Percentiles rank a stretch among this genome's conserved stretches.
Evolutionary conservation across 1,139 yeast genomes (phyloP).

Genomic region (Lizanozyma gosingica): DNA sequence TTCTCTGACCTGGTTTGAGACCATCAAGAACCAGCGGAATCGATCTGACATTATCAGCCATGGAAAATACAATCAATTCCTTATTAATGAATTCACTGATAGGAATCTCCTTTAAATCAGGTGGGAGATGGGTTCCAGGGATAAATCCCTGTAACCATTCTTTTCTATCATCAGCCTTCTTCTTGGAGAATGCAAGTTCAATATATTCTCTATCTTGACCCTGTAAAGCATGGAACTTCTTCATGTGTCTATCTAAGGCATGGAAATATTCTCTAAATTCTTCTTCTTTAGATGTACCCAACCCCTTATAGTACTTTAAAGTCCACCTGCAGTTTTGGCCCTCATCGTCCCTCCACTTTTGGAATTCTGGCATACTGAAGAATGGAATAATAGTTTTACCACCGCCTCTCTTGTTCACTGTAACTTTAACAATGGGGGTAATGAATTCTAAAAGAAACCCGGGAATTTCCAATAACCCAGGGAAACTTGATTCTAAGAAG

Average conservation of each 20-base stretch:
- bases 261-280: conserved; percentile 90
- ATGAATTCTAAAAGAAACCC: conserved; percentile 91
- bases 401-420: conserved; percentile 59
- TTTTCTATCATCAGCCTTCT: conserved; percentile 94
- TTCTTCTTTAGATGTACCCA: conserved; percentile 79
- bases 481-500: conserved; percentile 88
- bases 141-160: conserved; percentile 87
- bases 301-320: conserved; percentile 95
- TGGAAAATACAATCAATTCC: conserved; percentile 86
- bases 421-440: conserved; percentile 93
- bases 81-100: conserved; percentile 91
- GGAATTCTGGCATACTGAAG: conserved; percentile 95
- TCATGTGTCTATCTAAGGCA: conserved; percentile 78
- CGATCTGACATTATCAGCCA: conserved; percentile 95
- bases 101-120: conserved; percentile 69
- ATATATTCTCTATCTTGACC: conserved; percentile 74
- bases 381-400: conserved; percentile 54
- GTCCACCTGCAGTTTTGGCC: conserved; percentile 76
- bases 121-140: conserved; percentile 92
- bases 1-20: conserved; percentile 94
- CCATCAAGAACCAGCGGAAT: conserved; percentile 95
- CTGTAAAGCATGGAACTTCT: conserved; percentile 74
- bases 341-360: conserved; percentile 82
- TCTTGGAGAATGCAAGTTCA: conserved; percentile 91
- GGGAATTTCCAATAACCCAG: conserved; percentile 84